Evolutionary conservation across 257 asterid genomes (phyloP).

Genomic region (Solanum piurae): DNA sequence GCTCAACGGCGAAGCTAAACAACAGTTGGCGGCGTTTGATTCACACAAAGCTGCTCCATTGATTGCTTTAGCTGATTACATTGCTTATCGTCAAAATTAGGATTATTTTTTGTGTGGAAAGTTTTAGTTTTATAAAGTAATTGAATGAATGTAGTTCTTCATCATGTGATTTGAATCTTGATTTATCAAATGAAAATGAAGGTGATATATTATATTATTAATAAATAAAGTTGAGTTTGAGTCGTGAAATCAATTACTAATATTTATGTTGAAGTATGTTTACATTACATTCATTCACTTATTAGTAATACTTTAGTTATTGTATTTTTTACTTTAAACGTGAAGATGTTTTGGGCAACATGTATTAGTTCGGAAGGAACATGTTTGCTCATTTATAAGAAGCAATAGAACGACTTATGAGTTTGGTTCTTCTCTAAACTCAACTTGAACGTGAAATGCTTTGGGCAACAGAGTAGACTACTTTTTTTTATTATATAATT

Average conservation of each 20-base stretch:
- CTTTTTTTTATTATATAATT: not conserved
- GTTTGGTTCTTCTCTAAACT: not conserved
- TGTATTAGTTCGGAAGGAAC: too few species aligned
- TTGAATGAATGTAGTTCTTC: not conserved
- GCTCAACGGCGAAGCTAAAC: conserved; percentile 49
- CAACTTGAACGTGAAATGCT: not conserved
- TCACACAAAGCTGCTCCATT: conserved; percentile 46
- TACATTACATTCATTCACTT: not conserved
- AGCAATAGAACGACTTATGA: not conserved
- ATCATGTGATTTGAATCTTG: not conserved
- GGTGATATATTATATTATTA: not conserved
- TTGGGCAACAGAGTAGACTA: fast-evolving
- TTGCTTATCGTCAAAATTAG: conserved; percentile 54
- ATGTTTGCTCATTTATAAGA: not conserved
- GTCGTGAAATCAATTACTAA: not conserved
- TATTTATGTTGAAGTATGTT: not conserved
- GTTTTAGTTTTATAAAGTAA: not conserved
- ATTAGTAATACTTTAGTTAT: not conserved
- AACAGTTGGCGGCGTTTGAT: conserved; percentile 47
- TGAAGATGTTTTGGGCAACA: too few species aligned
- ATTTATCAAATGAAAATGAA: not conserved
- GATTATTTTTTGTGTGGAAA: not conserved
- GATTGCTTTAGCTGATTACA: conserved; percentile 62
- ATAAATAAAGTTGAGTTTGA: not conserved
- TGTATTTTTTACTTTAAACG: not conserved